Percentiles rank a stretch among this genome's conserved stretches.
Conservation (phyloP, 2,329 filamentous ascomycete genomes). For the Teratosphaeria pseudoeucalypti region DNA sequence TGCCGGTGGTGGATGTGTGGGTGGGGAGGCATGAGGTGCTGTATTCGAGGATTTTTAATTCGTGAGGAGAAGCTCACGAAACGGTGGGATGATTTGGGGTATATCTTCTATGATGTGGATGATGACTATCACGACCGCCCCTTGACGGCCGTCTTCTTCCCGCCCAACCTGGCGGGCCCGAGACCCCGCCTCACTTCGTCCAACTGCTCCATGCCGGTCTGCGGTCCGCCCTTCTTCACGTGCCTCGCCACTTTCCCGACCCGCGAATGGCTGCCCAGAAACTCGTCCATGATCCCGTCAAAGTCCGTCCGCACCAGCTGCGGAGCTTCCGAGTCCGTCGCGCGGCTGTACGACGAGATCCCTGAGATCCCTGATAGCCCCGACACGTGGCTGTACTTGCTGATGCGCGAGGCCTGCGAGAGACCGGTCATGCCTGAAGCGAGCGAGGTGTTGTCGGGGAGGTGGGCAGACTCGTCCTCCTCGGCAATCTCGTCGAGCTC, state of each 20-base stretch:
- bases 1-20: constrained; percentile 74
- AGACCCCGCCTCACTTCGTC: constrained; percentile 78
- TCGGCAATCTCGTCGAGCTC: constrained; percentile 13
- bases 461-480: constrained; percentile 4
- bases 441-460: constrained; percentile 34
- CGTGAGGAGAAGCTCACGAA: too few species aligned
- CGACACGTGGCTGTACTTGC: constrained; percentile 28
- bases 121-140: background rate
- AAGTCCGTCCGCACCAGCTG: constrained; percentile 64
- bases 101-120: background rate
- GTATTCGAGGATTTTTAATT: constrained; percentile 82
- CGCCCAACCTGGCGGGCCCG: constrained; percentile 58
- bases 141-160: background rate
- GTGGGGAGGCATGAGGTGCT: constrained; percentile 71
- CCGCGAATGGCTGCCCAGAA: constrained; percentile 64
- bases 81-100: background rate
- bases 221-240: constrained; percentile 59
- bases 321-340: constrained; percentile 30
- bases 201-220: constrained; percentile 74
- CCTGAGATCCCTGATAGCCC: constrained; percentile 27
- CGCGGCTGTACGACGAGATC: constrained; percentile 18
- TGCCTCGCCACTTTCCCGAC: constrained; percentile 54
- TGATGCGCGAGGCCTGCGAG: constrained; percentile 34
- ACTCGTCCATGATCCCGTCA: constrained; percentile 85
- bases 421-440: constrained; percentile 41